These are phyloP conservation scores for Cantharellus cinnabarinus DNA, from an alignment of 768 basidiomycete species.

Conservation along the genomic window DNA sequence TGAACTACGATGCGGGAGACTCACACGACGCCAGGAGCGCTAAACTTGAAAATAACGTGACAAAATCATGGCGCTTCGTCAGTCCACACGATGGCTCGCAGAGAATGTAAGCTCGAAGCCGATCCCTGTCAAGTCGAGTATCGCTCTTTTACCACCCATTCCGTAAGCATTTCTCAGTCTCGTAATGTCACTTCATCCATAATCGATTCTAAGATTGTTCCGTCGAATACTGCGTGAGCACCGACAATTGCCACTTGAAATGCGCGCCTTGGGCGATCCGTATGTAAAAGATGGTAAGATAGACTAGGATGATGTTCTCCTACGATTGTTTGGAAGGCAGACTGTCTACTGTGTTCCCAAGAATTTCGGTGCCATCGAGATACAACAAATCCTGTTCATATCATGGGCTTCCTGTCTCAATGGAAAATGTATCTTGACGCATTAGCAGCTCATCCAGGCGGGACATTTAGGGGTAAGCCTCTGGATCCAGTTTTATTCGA, in stretches of 20 bases:
- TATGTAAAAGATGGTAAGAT: slow-evolving; percentile 60
- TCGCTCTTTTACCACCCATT: slow-evolving; percentile 58
- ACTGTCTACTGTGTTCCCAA: slow-evolving; percentile 13
- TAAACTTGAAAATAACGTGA: background rate
- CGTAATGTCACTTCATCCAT: slow-evolving; percentile 4
- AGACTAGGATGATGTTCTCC: background rate
- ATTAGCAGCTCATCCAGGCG: slow-evolving; percentile 28
- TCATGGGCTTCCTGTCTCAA: slow-evolving; percentile 87
- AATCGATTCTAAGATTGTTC: slow-evolving; percentile 35
- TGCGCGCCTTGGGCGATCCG: slow-evolving; percentile 67
- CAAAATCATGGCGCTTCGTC: slow-evolving; percentile 5
- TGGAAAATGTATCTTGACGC: slow-evolving; percentile 87
- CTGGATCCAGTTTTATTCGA: slow-evolving; percentile 55
- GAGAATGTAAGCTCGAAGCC: slow-evolving; percentile 36
- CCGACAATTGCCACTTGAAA: slow-evolving; percentile 45
- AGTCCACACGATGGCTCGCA: slow-evolving; percentile 18
- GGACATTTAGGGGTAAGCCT: slow-evolving; percentile 37
- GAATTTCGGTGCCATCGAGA: slow-evolving; percentile 74
- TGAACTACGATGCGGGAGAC: too few relatives aligned
- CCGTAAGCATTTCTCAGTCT: slow-evolving; percentile 30
- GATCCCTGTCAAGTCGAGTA: slow-evolving; percentile 42
- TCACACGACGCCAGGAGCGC: too few relatives aligned
- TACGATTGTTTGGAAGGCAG: background rate
- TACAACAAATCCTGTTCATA: slow-evolving; percentile 67
- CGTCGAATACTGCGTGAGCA: slow-evolving; percentile 67